Base-by-base conservation (phyloP, 768 basidiomycete species). In the Porphyrellus cyaneotinctus region DNA sequence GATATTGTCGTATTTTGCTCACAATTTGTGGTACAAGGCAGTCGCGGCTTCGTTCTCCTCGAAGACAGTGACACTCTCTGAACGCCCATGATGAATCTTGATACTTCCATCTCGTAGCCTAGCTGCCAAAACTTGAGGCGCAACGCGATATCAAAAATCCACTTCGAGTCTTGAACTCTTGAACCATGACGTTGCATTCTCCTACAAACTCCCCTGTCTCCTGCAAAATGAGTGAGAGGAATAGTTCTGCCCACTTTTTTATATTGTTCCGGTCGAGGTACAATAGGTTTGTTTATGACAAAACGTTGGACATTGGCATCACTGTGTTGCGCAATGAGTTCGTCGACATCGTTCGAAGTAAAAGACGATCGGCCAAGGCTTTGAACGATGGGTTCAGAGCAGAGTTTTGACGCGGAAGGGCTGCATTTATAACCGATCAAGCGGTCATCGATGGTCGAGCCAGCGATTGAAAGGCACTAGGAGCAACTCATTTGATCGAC, bases 81-180 rank as follows among this genome's bases (percentile, higher is more conserved):
- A n/a, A n/a, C n/a, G n/a, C n/a, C n/a, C n/a, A n/a, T n/a, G n/a
- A n/a, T n/a, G n/a, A n/a, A n/a, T n/a, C n/a, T n/a, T n/a, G n/a
- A n/a, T n/a, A n/a, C n/a, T n/a, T n/a, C n/a, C n/a, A n/a, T n/a
- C 28, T 58, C 60, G 32, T 65, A 68, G n/a, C 67, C n/a, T n/a
- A n/a, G 64, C 49, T 49, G 56, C 64, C 58, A 70, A 22, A 61
- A 58, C 22, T 58, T 35, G 20, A 65, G 66, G 6, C 15, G 32
- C 32, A 33, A 33, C 11, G 32, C 15, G 32, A 33, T 10, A 10
- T 10, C 32, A 33, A 15, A 33, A 33, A 13, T 7, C 32, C 11
- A 10, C 12, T 10, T 15, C 15, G 32, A 28, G 4, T 28, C 26
- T 28, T 28, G 26, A 9, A 10, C 32, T 15, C 32, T 33, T 33